These are phyloP conservation scores for Dactylonectria macrodidyma DNA, from an alignment of 2,329 filamentous ascomycete genomes.

Conservation along the genomic window DNA sequence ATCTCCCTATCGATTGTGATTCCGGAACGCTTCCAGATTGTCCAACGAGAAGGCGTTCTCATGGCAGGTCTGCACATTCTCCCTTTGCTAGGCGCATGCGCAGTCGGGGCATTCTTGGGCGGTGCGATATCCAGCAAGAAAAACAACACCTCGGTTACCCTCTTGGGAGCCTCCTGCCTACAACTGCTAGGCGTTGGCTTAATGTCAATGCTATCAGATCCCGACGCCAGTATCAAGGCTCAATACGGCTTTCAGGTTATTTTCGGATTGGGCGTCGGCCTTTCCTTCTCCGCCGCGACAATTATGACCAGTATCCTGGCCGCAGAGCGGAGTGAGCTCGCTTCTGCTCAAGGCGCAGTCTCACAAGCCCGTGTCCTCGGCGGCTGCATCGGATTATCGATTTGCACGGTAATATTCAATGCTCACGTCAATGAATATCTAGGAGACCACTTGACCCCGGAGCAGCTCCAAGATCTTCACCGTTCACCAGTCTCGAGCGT, in stretches of 20 bases:
- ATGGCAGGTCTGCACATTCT: conserved; percentile 71
- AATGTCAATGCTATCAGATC: conserved; percentile 60
- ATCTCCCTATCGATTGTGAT: conserved; percentile 71
- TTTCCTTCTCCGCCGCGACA: conserved; percentile 70
- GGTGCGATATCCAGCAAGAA: conserved; percentile 67
- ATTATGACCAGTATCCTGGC: conserved; percentile 70
- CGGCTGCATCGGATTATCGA: conserved; percentile 70
- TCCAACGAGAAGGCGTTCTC: conserved; percentile 67
- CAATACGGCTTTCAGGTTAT: conserved; percentile 70
- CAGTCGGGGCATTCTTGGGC: conserved; percentile 69
- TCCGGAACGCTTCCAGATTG: conserved; percentile 73
- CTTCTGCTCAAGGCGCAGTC: conserved; percentile 72
- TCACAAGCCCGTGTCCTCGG: conserved; percentile 73
- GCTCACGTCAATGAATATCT: conserved; percentile 57
- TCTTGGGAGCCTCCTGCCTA: conserved; percentile 64
- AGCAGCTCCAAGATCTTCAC: conserved; percentile 60
- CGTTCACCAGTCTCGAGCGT: conserved; percentile 60
- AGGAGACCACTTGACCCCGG: conserved; percentile 51
- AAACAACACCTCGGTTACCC: conserved; percentile 68
- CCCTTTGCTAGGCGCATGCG: conserved; percentile 70
- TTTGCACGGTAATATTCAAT: conserved; percentile 73
- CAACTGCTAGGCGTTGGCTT: conserved; percentile 68
- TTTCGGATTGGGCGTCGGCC: conserved; percentile 72
- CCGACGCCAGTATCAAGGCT: conserved; percentile 52
- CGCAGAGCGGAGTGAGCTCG: conserved; percentile 63